Percentiles rank a stretch among this genome's conserved stretches.
phyloP scores from a whole-genome alignment of 2,329 filamentous ascomycete genomes.

The Bipolaris sorokiniana region DNA sequence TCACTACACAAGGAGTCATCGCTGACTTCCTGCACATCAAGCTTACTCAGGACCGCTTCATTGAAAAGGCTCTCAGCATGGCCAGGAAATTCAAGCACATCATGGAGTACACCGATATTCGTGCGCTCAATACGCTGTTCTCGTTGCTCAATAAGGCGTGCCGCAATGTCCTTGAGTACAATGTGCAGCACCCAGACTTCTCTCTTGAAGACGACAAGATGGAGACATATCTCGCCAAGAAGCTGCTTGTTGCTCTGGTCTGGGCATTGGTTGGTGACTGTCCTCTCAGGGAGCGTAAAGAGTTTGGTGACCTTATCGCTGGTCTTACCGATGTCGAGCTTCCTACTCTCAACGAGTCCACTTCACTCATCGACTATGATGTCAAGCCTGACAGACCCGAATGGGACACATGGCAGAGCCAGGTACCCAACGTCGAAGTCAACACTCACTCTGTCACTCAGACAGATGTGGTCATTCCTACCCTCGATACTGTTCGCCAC shows the following conservation, averaged over 20 bases:
- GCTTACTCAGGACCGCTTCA: slow-evolving; percentile 79
- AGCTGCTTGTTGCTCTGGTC: slow-evolving; percentile 86
- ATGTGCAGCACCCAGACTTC: slow-evolving; percentile 92
- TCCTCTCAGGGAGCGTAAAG: slow-evolving; percentile 82
- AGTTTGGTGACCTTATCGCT: slow-evolving; percentile 84
- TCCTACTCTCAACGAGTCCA: slow-evolving; percentile 75
- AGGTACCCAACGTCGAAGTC: slow-evolving; percentile 93
- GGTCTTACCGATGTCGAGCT: slow-evolving; percentile 85
- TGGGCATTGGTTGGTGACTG: slow-evolving; percentile 98
- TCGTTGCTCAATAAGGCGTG: slow-evolving; percentile 94
- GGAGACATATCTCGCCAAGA: slow-evolving; percentile 90
- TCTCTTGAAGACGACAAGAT: slow-evolving; percentile 88
- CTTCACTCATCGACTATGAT: slow-evolving; percentile 94
- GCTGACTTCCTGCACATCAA: slow-evolving; percentile 79
- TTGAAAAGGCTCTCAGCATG: slow-evolving; percentile 75
- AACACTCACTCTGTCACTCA: slow-evolving; percentile 98
- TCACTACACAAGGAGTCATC: slow-evolving; percentile 78
- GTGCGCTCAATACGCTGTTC: slow-evolving; percentile 90
- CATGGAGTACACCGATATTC: slow-evolving; percentile 95
- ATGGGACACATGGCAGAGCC: slow-evolving; percentile 92
- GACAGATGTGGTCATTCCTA: slow-evolving; percentile 98
- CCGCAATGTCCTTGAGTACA: slow-evolving; percentile 92
- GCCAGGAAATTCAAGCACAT: slow-evolving; percentile 87
- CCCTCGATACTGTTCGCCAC: slow-evolving; percentile 93
- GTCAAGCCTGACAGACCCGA: slow-evolving; percentile 84